Evolutionary conservation across 345 rosid species (phyloP), one percentile per base, ranked within the genome.

Genomic region (Murraya paniculata): DNA sequence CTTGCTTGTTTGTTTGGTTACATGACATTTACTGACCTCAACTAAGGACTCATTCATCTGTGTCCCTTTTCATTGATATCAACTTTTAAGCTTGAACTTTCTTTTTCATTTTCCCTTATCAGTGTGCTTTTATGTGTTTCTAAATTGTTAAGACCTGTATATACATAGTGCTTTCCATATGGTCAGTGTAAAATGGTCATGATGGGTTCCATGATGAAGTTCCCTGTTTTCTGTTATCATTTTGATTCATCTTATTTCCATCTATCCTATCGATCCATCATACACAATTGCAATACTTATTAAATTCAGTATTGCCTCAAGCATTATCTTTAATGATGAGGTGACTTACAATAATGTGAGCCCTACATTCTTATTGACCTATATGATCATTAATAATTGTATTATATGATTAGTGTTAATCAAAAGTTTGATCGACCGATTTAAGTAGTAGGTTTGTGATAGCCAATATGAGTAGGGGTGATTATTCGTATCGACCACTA

Each of bases 271-370:
- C 31, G 24, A 38, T 68, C 24, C 25, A 65, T 33, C 27, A 35
- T 39, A 4, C 24, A 45, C 24, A 56, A 9, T 21, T 70, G n/a
- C 48, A 27, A 9, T 9, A 48, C 27, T 70, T 72, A 56, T 28
- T 41, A 74, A 9, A 62, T 41, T 18, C 14, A 39, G 39, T 11
- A 22, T 41, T 45, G 38, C 36, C 16, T 60, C n/a, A 61, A 74
- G 58, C 60, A 11, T 74, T 74, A 74, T 74, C 69, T 74, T 21
- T 19, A 48, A 41, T 27, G 14, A 33, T 36, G 28, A 62, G 69
- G 24, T 22, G 59, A 38, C 19, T 41, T 28, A 19, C 19, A 18
- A 28, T 28, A 58, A 39, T n/a, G n/a, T 5, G 28, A 27, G 1
- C 18, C 22, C 57, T 35, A 73, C 14, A 55, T 55, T 55, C 45